These are phyloP conservation scores for Pythium dissimile DNA, from an alignment of 352 stramenopile genomes.

Conservation along the genomic window DNA sequence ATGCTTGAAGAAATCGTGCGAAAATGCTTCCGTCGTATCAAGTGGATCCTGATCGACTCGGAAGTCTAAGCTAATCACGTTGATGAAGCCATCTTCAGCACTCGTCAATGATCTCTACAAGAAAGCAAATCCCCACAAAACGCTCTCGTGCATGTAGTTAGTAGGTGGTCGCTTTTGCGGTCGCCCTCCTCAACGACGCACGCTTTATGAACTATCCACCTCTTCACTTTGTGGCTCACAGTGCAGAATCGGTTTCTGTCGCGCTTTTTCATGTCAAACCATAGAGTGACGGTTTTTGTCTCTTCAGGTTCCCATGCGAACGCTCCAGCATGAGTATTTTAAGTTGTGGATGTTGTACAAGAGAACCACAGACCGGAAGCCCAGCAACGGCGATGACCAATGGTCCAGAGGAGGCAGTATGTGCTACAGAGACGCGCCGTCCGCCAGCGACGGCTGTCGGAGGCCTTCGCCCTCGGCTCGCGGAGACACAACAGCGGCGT, in stretches of 20 bases:
- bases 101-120: too few species aligned
- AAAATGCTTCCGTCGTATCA: constrained; percentile 90
- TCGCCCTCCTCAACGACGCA: neutral
- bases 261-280: neutral
- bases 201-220: neutral
- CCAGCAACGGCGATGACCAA: constrained; percentile 9
- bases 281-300: too few species aligned
- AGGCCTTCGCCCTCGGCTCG: neutral
- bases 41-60: constrained; percentile 91
- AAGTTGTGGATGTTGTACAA: too few species aligned
- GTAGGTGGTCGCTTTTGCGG: neutral
- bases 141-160: neutral
- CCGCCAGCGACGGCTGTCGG: constrained; percentile 13
- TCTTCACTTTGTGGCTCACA: neutral
- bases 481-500: constrained; percentile 5
- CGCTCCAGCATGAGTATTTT: too few species aligned
- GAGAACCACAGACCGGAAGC: neutral
- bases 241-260: neutral
- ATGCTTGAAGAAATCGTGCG: constrained; percentile 87
- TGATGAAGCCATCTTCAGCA: neutral
- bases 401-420: neutral
- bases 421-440: neutral
- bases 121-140: too few species aligned
- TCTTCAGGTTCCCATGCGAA: too few species aligned
- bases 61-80: constrained; percentile 56